Percentiles rank a stretch among this genome's conserved stretches.
Conservation (phyloP, 2,329 filamentous ascomycete genomes). For the Penicillium sumatraense region DNA sequence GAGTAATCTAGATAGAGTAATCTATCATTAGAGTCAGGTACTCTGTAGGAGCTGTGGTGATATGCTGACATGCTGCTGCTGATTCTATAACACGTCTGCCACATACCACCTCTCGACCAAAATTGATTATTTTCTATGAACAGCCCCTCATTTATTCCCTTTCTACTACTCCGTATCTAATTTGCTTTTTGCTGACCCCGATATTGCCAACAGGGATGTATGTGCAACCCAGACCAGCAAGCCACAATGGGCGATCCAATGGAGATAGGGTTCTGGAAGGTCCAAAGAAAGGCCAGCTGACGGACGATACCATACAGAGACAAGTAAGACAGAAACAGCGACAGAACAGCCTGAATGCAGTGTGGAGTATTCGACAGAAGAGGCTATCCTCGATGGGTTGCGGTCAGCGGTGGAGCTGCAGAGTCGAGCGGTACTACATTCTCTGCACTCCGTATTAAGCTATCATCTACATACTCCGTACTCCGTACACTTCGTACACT, state of each 20-base stretch:
- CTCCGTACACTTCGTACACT: too few species aligned
- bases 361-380: constrained; percentile 20
- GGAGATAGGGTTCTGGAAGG: background rate
- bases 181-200: background rate
- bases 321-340: constrained; percentile 10
- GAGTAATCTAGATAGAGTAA: background rate
- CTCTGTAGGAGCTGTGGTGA: too few species aligned
- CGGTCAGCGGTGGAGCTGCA: constrained; percentile 12
- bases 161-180: background rate
- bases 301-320: constrained; percentile 9
- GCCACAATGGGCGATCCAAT: background rate
- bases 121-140: background rate
- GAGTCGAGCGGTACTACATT: background rate
- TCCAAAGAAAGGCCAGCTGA: constrained; percentile 20
- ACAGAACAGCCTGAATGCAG: constrained; percentile 20
- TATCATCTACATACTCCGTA: too few species aligned
- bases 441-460: too few species aligned
- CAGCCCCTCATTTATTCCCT: background rate
- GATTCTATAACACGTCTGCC: too few species aligned
- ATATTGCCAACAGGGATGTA: background rate
- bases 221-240: constrained; percentile 1
- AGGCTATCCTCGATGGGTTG: constrained; percentile 17
- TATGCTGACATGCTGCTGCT: too few species aligned
- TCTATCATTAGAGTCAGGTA: too few species aligned
- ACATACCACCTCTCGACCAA: too few species aligned